Base-by-base conservation (phyloP, 2,329 filamentous ascomycete genomes). In the Penicillium palitans region DNA sequence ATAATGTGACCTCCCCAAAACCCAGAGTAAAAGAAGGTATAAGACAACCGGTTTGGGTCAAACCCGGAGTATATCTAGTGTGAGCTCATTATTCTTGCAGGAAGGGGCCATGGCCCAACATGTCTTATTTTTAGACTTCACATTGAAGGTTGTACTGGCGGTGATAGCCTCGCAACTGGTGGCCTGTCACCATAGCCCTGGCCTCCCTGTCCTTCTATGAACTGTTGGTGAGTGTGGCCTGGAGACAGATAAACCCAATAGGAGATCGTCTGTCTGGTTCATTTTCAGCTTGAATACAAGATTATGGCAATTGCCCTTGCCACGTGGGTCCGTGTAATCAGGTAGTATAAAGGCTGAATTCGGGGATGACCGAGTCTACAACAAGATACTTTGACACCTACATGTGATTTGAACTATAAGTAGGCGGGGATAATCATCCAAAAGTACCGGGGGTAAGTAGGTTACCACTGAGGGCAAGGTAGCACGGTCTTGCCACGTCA, bases 61-160 rank as follows among this genome's bases (percentile, higher is more conserved):
- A 58, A 2, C 25, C 50, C 55, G 55, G 55, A 54, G 50, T 40
- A 58, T 54, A 54, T 58, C 13, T 21, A 46, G 21, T 6, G 13
- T 42, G 39, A 35, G 17, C 21, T 41, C 27, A 10, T 49, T 21
- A 3, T 33, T 48, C n/a, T 41, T 21, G 19, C n/a, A 24, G 15
- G 6, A 41, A 35, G 27, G 27, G 35, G 25, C 5, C 13, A 39
- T 37, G 40, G 13, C 29, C 12, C 29, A 29, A 41, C 37, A n/a
- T 37, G 50, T 54, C 50, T 48, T 54, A 58, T 54, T 58, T 54
- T 54, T 54, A 58, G 50, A 42, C 50, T 54, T 58, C 21, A 42
- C 2, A 48, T 33, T 42, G 50, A n/a, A 47, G 3, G 41, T 40
- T 29, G 50, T 24, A 27, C 42, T 31, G 48, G 35, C 27, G 21